A percentile compares a stretch with the other conserved stretches of the same genome.
phyloP scores from a whole-genome alignment of 768 basidiomycete genomes.

The Auricularia cornea region DNA sequence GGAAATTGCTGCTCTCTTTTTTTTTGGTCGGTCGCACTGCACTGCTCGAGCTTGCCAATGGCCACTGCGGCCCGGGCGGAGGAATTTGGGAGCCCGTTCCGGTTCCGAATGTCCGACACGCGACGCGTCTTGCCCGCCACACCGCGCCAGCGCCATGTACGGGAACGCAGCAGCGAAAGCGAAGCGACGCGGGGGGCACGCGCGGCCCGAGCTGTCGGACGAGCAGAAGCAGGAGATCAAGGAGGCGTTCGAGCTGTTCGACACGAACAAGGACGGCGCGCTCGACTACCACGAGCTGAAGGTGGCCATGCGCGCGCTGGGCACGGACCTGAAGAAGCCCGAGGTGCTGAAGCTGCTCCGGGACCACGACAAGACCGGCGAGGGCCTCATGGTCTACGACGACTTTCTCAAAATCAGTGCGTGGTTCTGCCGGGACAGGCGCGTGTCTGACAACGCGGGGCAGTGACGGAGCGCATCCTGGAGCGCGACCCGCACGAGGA shows the following conservation, averaged over 20 bases:
- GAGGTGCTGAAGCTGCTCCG: conserved; percentile 92
- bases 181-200: conserved; percentile 60
- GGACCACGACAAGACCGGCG: conserved; percentile 80
- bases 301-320: conserved; percentile 95
- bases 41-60: too few relatives aligned
- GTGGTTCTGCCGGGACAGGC: conserved; percentile 30
- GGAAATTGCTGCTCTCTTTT: too few relatives aligned
- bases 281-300: conserved; percentile 99
- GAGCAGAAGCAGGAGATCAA: conserved; percentile 95
- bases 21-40: too few relatives aligned
- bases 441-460: neutral
- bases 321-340: conserved; percentile 97
- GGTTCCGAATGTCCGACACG: neutral
- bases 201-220: conserved; percentile 76
- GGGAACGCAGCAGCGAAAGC: conserved; percentile 37
- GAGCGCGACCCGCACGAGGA: conserved; percentile 95
- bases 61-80: too few relatives aligned
- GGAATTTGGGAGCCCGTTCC: neutral
- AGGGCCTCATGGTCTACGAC: conserved; percentile 82
- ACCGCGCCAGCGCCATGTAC: conserved; percentile 2
- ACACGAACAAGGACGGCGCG: conserved; percentile 94
- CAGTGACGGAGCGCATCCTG: conserved; percentile 92
- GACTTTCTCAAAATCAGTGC: conserved; percentile 89
- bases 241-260: conserved; percentile 98
- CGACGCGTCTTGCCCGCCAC: neutral